A percentile compares a stretch with the other conserved stretches of the same genome.
These are phyloP conservation scores for Pholiota microspora DNA, from an alignment of 768 basidiomycete species.

Conservation along the genomic window DNA sequence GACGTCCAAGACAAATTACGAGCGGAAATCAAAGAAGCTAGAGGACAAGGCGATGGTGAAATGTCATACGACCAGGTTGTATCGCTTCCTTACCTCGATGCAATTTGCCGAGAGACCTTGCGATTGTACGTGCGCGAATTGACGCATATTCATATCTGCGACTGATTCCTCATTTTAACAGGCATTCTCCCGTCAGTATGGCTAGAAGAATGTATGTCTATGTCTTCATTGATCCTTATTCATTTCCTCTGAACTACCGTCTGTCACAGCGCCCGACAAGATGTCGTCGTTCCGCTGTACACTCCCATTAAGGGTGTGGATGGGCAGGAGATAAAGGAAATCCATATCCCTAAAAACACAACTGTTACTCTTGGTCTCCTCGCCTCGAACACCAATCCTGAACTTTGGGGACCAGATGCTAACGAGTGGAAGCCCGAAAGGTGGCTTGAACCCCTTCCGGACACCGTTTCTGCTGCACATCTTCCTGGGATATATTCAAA, in stretches of 20 bases:
- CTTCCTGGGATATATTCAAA: slow-evolving; percentile 44
- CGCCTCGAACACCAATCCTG: slow-evolving; percentile 37
- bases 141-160: background rate
- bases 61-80: slow-evolving; percentile 36
- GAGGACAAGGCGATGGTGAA: slow-evolving; percentile 21
- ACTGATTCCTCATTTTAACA: background rate
- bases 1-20: slow-evolving; percentile 22
- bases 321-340: slow-evolving; percentile 24
- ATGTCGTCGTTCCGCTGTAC: slow-evolving; percentile 22
- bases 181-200: slow-evolving; percentile 24
- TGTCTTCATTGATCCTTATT: too few relatives aligned
- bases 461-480: slow-evolving; percentile 28
- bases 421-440: slow-evolving; percentile 48
- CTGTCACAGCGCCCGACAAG: slow-evolving; percentile 17
- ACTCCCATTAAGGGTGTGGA: slow-evolving; percentile 21
- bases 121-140: slow-evolving; percentile 24
- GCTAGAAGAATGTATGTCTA: slow-evolving; percentile 19
- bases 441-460: slow-evolving; percentile 36
- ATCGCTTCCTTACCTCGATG: slow-evolving; percentile 33
- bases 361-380: slow-evolving; percentile 24
- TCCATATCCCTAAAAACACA: slow-evolving; percentile 38
- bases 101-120: slow-evolving; percentile 34
- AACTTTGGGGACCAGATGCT: slow-evolving; percentile 48
- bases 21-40: slow-evolving; percentile 21
- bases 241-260: too few relatives aligned